These are phyloP conservation scores for Lipomyces yarrowii DNA, from an alignment of 1,139 yeast genomes.

Conservation along the genomic window DNA sequence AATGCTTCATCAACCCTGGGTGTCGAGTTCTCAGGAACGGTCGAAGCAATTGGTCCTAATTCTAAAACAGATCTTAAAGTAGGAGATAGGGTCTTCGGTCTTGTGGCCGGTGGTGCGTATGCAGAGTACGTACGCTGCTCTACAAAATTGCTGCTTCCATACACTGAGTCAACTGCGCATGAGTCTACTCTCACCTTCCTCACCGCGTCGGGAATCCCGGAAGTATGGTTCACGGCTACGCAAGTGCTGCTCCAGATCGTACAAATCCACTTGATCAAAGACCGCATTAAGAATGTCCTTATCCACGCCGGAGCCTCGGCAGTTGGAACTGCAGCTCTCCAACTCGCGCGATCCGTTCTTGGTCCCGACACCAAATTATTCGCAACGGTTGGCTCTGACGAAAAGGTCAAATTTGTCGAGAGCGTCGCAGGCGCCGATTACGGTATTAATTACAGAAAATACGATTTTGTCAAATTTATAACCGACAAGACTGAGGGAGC, in stretches of 20 bases:
- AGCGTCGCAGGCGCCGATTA: slow-evolving; percentile 33
- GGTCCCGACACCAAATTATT: slow-evolving; percentile 42
- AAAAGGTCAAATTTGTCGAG: slow-evolving; percentile 36
- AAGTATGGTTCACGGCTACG: slow-evolving; percentile 45
- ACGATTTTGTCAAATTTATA: slow-evolving; percentile 37
- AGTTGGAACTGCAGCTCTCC: slow-evolving; percentile 44
- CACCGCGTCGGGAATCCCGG: slow-evolving; percentile 44
- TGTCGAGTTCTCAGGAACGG: slow-evolving; percentile 44
- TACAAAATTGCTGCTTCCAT: slow-evolving; percentile 34
- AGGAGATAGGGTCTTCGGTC: slow-evolving; percentile 45
- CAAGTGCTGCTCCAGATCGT: slow-evolving; percentile 39
- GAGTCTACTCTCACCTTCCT: slow-evolving; percentile 31
- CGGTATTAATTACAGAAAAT: slow-evolving; percentile 40
- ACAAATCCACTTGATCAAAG: slow-evolving; percentile 36
- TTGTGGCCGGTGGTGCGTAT: slow-evolving; percentile 45
- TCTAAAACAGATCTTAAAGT: slow-evolving; percentile 32
- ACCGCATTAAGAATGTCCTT: slow-evolving; percentile 38
- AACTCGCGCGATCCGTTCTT: slow-evolving; percentile 41
- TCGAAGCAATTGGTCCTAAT: slow-evolving; percentile 28
- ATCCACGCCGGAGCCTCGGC: slow-evolving; percentile 45
- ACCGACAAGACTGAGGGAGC: slow-evolving; percentile 33
- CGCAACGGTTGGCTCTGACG: slow-evolving; percentile 41
- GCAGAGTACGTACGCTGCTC: slow-evolving; percentile 43
- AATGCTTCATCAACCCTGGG: slow-evolving; percentile 41
- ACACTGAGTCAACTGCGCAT: slow-evolving; percentile 35